phyloP scores from a whole-genome alignment of 768 basidiomycete species.

The Mycena latifolia region DNA sequence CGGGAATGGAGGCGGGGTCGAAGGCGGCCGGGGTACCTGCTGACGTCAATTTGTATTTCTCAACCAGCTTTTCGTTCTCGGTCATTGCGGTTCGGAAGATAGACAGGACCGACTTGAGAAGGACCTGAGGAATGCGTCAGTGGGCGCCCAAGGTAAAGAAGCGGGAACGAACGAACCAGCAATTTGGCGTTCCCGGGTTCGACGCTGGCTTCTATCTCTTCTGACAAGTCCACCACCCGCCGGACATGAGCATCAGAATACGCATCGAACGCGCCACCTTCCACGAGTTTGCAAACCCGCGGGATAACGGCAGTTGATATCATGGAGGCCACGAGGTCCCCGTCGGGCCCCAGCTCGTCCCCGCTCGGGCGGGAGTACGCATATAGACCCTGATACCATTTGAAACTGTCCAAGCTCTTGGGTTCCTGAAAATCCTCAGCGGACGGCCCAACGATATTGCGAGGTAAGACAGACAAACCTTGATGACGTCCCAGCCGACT shows the following conservation, averaged over 20 bases:
- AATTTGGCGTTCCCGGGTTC: conserved; percentile 73
- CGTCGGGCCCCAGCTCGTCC: conserved; percentile 76
- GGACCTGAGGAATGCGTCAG: conserved; percentile 52
- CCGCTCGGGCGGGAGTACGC: conserved; percentile 75
- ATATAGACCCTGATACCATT: conserved; percentile 86
- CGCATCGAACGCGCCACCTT: conserved; percentile 85
- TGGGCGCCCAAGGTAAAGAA: not conserved
- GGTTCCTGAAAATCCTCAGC: conserved; percentile 52
- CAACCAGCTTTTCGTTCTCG: conserved; percentile 62
- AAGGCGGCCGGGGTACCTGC: conserved; percentile 62
- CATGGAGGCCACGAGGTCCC: conserved; percentile 90
- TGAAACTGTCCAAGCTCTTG: conserved; percentile 79
- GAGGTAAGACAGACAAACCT: conserved; percentile 56
- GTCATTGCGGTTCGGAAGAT: conserved; percentile 68
- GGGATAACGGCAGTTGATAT: conserved; percentile 88
- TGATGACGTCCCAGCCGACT: conserved; percentile 89
- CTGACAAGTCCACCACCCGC: conserved; percentile 77
- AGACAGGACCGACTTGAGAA: conserved; percentile 65
- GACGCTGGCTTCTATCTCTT: conserved; percentile 84
- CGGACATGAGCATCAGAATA: conserved; percentile 77
- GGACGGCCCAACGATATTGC: not conserved
- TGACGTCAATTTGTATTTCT: conserved; percentile 54
- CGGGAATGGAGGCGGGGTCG: conserved; percentile 80
- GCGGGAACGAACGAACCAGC: conserved; percentile 58
- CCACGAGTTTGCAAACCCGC: conserved; percentile 77